Evolutionary conservation across 2,329 filamentous ascomycete genomes (phyloP).

Genomic region (Phoma herbarum): DNA sequence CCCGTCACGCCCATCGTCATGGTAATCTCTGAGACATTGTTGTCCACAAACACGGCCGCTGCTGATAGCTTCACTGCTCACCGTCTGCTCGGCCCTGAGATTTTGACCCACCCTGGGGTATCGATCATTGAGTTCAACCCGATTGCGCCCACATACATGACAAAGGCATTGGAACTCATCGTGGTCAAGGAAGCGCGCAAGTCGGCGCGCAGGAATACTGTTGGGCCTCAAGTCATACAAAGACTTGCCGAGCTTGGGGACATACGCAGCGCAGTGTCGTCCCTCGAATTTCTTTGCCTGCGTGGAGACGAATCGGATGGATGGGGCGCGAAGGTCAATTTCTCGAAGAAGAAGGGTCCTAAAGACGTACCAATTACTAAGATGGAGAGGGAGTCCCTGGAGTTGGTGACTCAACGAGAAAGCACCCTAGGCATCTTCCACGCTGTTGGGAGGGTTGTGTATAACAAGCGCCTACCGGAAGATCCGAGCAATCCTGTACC

Average conservation of each 20-base stretch:
- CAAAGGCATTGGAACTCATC: conserved; percentile 82
- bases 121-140: conserved; percentile 90
- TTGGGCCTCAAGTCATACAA: conserved; percentile 80
- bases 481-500: conserved; percentile 42
- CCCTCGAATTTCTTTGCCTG: conserved; percentile 90
- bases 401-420: conserved; percentile 85
- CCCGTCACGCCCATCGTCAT: conserved; percentile 74
- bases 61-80: conserved; percentile 94
- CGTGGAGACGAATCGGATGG: conserved; percentile 80
- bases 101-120: conserved; percentile 81
- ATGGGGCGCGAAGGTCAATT: conserved; percentile 80
- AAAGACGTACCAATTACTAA: conserved; percentile 72
- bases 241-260: conserved; percentile 87
- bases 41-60: conserved; percentile 84
- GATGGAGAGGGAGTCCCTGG: conserved; percentile 80
- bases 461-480: conserved; percentile 81
- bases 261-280: conserved; percentile 89
- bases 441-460: conserved; percentile 92
- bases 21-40: conserved; percentile 87
- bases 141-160: conserved; percentile 84
- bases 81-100: conserved; percentile 84
- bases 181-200: conserved; percentile 85
- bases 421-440: conserved; percentile 94
- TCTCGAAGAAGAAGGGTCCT: conserved; percentile 63
- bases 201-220: conserved; percentile 77